These are phyloP conservation scores for Trichoderma polysporum DNA, from an alignment of 2,329 filamentous ascomycete species.

Conservation along the genomic window DNA sequence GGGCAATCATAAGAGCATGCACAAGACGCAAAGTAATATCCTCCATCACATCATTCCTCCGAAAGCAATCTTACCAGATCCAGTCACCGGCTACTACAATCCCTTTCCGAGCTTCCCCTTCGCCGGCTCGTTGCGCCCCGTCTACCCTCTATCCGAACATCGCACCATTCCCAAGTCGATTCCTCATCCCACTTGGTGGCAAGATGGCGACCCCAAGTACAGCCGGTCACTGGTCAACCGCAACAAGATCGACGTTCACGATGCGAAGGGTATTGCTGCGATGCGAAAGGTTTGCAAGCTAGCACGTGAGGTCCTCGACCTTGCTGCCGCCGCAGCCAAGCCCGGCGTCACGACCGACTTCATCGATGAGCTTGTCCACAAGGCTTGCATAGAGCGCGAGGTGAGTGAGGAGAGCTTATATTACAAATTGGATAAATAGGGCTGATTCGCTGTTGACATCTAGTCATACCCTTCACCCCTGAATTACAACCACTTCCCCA, in stretches of 20 bases:
- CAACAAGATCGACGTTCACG: slow-evolving; percentile 80
- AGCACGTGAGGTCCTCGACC: slow-evolving; percentile 87
- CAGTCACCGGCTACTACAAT: slow-evolving; percentile 87
- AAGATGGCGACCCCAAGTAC: slow-evolving; percentile 71
- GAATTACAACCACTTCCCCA: slow-evolving; percentile 95
- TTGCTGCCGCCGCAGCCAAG: slow-evolving; percentile 76
- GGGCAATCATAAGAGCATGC: slow-evolving; percentile 71
- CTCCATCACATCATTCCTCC: slow-evolving; percentile 73
- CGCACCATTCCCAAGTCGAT: slow-evolving; percentile 78
- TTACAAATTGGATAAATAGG: too few relatives aligned
- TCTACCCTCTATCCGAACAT: slow-evolving; percentile 76
- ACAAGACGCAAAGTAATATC: slow-evolving; percentile 73
- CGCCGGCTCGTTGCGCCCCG: slow-evolving; percentile 77
- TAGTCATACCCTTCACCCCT: slow-evolving; percentile 93
- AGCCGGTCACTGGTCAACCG: slow-evolving; percentile 62
- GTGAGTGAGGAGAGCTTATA: slow-evolving; percentile 53
- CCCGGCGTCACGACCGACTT: slow-evolving; percentile 96
- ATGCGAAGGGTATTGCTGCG: slow-evolving; percentile 74
- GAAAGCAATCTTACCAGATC: slow-evolving; percentile 84
- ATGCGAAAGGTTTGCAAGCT: slow-evolving; percentile 92
- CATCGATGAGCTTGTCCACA: slow-evolving; percentile 92
- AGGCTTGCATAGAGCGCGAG: slow-evolving; percentile 88
- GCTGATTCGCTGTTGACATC: slow-evolving; percentile 19
- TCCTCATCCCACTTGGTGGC: slow-evolving; percentile 81
- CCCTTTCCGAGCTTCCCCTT: slow-evolving; percentile 87